Percentiles rank a stretch among this genome's conserved stretches.
Conservation (phyloP, 1,284 basidiomycete genomes). For the Tremellales sp. region DNA sequence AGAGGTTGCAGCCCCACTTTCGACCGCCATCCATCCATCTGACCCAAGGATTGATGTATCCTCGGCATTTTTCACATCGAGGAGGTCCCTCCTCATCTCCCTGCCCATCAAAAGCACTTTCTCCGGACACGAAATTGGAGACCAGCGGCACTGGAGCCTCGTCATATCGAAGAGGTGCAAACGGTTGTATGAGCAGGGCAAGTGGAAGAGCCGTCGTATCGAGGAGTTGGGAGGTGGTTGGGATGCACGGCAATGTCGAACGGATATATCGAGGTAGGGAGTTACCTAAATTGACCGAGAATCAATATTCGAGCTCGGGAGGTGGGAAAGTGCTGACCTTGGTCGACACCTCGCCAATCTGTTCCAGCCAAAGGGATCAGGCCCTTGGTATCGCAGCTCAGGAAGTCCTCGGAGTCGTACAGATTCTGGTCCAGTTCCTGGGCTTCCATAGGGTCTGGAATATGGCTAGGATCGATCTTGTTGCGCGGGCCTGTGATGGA, state of each 20-base stretch:
- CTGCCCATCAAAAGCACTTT: conserved; percentile 59
- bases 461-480: conserved; percentile 83
- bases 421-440: conserved; percentile 77
- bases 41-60: conserved; percentile 95
- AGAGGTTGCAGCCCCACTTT: conserved; percentile 91
- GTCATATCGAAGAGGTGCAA: conserved; percentile 73
- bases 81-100: conserved; percentile 64
- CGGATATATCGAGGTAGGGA: conserved; percentile 65
- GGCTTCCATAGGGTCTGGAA: conserved; percentile 83
- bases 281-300: conserved; percentile 53
- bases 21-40: conserved; percentile 79
- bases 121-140: conserved; percentile 44
- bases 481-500: conserved; percentile 64
- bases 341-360: conserved; percentile 84
- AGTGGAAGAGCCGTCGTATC: conserved; percentile 80
- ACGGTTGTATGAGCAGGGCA: conserved; percentile 82
- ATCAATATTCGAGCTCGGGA: neutral
- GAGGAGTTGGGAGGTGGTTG: conserved; percentile 74
- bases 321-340: conserved; percentile 59
- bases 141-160: conserved; percentile 81
- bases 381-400: conserved; percentile 67
- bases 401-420: conserved; percentile 74
- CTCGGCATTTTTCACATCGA: conserved; percentile 80
- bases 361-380: conserved; percentile 81
- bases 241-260: conserved; percentile 67